Evolutionary conservation across 2,329 filamentous ascomycete species (phyloP), one percentile per base, ranked within the genome.

Genomic region (Trichoderma sp.): DNA sequence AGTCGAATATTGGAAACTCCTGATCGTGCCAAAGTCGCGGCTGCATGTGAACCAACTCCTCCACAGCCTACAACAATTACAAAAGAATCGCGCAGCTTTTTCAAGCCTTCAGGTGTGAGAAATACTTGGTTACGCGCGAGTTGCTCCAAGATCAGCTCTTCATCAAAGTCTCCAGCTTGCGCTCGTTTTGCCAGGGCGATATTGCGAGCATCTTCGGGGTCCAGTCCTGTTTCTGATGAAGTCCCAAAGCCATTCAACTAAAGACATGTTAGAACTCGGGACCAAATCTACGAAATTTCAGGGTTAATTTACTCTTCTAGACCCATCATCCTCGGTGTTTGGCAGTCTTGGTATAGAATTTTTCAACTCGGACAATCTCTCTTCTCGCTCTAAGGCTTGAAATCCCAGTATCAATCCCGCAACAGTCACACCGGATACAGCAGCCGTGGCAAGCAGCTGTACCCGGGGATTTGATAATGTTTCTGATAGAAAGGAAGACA

Each of bases 41-140:
- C 88, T 71, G 93, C 94, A 82, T 99, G 96, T 7, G 94, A 97
- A 57, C 96, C 96, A 5, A 99, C 96, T 53, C 96, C 96, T 72
- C 96, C 96, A 73, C 94, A 95, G 4, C 96, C 96, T 13, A 99
- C 94, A 1, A 99, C 88, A 49, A 98, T 86, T 58, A 99, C 88
- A 76, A 96, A 97, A 1, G 95, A 88, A 58, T 87, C 85, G 14
- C 95, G 92, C 35, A 99, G 87, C 76, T 92, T 93, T 19, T 85
- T 83, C 13, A 99, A 87, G 0, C 96, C 96, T 8, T 90, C 89
- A 35, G 95, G 89, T 16, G 88, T 93, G 13, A 99, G 88, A 77
- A 99, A 99, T 35, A 96, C 94, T 66, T 92, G 88, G 78, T 97
- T 98, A 61, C 96, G 90, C 2, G 95, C 94, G 14, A 99, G 87